Evolutionary conservation across 23 red algal genomes (phyloP).

Genomic region (Cyanidioschyzon merolae): DNA sequence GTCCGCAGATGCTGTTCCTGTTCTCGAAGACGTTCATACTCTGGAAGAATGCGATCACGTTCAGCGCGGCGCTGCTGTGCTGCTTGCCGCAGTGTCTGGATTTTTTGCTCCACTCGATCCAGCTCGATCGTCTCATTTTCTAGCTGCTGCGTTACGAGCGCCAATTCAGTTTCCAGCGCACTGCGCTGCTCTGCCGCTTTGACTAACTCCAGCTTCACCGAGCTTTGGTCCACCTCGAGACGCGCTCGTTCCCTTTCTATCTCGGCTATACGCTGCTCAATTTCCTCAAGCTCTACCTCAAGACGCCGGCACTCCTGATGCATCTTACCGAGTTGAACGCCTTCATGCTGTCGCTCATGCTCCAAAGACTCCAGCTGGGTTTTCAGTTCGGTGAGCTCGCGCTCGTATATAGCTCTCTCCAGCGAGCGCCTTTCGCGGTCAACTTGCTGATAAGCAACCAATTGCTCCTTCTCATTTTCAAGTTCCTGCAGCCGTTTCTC

Average conservation of each 20-base stretch:
- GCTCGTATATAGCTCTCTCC: conserved; percentile 50
- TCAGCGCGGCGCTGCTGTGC: conserved; percentile 21
- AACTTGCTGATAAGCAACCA: conserved; percentile 47
- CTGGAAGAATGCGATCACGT: conserved; percentile 29
- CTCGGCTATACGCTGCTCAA: conserved; percentile 24
- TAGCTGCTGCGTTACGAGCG: conserved; percentile 28
- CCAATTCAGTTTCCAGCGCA: conserved; percentile 26
- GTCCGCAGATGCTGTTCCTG: background rate
- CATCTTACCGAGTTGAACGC: conserved; percentile 20
- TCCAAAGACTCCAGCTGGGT: conserved; percentile 48
- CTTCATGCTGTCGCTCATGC: conserved; percentile 41
- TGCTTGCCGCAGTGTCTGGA: conserved; percentile 14
- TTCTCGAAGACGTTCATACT: background rate
- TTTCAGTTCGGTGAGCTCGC: conserved; percentile 61
- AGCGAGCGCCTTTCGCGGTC: conserved; percentile 73
- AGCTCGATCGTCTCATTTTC: conserved; percentile 31
- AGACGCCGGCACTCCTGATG: conserved; percentile 26
- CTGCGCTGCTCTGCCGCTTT: conserved; percentile 10
- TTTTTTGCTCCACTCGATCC: conserved; percentile 20
- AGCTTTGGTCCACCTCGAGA: conserved; percentile 25
- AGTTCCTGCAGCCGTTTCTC: conserved; percentile 70
- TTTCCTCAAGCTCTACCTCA: conserved; percentile 36
- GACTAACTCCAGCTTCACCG: conserved; percentile 21
- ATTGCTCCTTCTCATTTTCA: conserved; percentile 73
- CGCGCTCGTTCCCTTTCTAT: conserved; percentile 40